Base-by-base conservation (phyloP, 768 basidiomycete species). In the Wakefieldia striispora region DNA sequence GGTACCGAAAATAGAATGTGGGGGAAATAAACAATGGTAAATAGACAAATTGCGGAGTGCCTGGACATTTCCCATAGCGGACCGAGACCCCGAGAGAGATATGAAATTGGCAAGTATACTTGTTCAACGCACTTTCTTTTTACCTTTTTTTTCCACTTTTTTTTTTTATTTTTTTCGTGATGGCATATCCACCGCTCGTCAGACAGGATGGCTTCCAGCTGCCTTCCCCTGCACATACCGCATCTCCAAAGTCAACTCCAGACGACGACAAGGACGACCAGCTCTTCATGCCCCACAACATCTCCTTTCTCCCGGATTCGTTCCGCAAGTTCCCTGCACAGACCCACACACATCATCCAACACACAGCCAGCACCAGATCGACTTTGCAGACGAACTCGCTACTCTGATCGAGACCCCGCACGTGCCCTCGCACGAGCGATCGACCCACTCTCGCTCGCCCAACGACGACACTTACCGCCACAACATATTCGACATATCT, bases 181-280 rank as follows among this genome's bases (percentile, higher is more conserved):
- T 68, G 63, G 57, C 66, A 45, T 65, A 68, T 63, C 49, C 64
- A 3, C 47, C 62, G 38, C 57, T 67, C 50, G 63, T 88, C 55
- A 74, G 86, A 51, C 82, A 86, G 62, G 83, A 88, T 70, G 88
- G 88, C 58, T 90, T 90, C 65, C 83, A 86, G 54, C 59, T 83
- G 31, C 78, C 81, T 19, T 74, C 74, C 40, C 75, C 80, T 20
- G 64, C 73, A 6, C 62, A 62, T 33, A 66, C 64, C 1, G 50
- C 67, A 0, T 62, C 60, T 0, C 61, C 67, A 20, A 57, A 68
- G 53, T 51, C 68, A 31, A 41, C 68, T 54, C 47, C 56, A 57
- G 58, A 65, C 53, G 57, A 59, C 52, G 60, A 64, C 49, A 61
- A 50, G 60, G 52, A 62, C 57, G 59, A 59, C 23, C 54, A 53